A percentile compares a stretch with the other conserved stretches of the same genome.
phyloP scores from a whole-genome alignment of 176 grass and related monocot genomes.

The Zea luxurians region DNA sequence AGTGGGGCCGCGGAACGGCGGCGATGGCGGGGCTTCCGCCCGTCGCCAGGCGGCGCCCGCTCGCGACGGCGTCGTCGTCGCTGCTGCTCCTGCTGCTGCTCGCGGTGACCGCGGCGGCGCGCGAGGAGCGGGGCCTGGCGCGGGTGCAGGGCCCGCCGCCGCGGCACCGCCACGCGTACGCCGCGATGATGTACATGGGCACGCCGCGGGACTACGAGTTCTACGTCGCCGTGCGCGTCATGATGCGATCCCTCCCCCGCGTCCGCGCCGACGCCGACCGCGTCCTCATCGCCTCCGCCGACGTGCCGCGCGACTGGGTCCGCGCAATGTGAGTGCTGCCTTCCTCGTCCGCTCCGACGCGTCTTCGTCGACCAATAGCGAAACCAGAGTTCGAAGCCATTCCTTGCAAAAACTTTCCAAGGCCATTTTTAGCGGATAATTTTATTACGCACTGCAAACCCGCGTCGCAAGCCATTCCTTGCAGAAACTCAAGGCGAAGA shows the following conservation, averaged over 20 bases:
- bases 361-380: background rate
- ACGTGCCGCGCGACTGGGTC: constrained; percentile 75
- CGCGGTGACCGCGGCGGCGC: background rate
- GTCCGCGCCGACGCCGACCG: constrained; percentile 78
- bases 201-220: constrained; percentile 99
- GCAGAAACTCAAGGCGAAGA: background rate
- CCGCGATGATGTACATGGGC: constrained; percentile 99
- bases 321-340: constrained; percentile 65
- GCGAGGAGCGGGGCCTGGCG: constrained; percentile 13
- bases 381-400: background rate
- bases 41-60: background rate
- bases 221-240: constrained; percentile 88
- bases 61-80: background rate
- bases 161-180: constrained; percentile 71
- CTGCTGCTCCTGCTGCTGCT: background rate
- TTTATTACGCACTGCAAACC: background rate
- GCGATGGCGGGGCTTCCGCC: constrained; percentile 35
- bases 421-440: background rate
- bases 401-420: background rate
- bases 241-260: constrained; percentile 80
- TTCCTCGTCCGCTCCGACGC: background rate
- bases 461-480: too few relatives aligned
- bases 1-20: background rate
- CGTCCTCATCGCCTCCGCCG: constrained; percentile 87
- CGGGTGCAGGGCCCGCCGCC: constrained; percentile 25